Base-by-base conservation (phyloP, 306 rosid species). In the Carpinus viminea region DNA sequence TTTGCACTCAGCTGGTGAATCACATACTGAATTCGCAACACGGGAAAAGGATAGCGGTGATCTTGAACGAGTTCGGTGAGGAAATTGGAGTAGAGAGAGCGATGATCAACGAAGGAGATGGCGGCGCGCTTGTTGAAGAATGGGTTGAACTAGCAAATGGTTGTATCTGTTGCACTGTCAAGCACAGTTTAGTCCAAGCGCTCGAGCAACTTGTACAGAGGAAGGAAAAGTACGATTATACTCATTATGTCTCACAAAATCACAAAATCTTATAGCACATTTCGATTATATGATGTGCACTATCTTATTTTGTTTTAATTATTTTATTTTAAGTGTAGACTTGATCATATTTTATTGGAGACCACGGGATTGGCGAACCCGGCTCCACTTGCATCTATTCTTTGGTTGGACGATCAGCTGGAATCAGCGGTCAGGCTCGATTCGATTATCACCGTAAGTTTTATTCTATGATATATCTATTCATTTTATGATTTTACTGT, bases 311-410 rank as follows among this genome's bases (percentile, higher is more conserved):
- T 81, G 62, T 31, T 68, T 66, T 56, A 34, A 3, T 12, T 70
- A 28, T 48, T 62, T 17, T 3, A 12, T 24, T 38, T 47, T 84
- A 51, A 76, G 24, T 78, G 77, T 86, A 95, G 98, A 83, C 86
- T 95, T 31, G 98, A 95, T 83, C 97, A 91, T 87, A 95, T 92
- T 79, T 87, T 95, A 85, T 85, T 95, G 83, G 98, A 95, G 91
- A 95, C 98, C 72, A 95, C 98, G 62, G 98, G 98, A 16, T 78
- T 95, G 87, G 98, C 98, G n/a, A 95, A 95, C 85, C 98, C 97
- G 53, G 98, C 96, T 41, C 98, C 97, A 60, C 91, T 95, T 87
- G 98, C 98, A 71, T 95, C 98, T 55, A 87, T 95, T 50, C 91
- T 95, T 61, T 95, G 98, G 98, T 85, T 95, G 86, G 98, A 95